Percentiles rank a stretch among this genome's conserved stretches.
These are phyloP conservation scores for Lentinula aciculospora DNA, from an alignment of 768 basidiomycete species.

Conservation along the genomic window DNA sequence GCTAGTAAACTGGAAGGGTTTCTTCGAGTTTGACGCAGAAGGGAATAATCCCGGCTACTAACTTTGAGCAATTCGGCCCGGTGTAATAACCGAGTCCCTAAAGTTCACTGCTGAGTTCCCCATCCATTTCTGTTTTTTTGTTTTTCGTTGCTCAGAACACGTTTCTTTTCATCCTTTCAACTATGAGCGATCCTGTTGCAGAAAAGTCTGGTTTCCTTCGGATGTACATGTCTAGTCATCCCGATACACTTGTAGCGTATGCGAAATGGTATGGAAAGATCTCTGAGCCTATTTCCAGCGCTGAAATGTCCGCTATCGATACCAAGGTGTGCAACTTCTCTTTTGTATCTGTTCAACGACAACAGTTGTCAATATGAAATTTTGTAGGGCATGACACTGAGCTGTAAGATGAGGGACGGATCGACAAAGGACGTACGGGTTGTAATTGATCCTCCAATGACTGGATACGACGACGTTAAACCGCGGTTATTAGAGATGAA, in stretches of 20 bases:
- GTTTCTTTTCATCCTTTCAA: not conserved
- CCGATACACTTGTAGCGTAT: constrained; percentile 81
- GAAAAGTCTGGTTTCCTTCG: constrained; percentile 70
- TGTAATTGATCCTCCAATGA: constrained; percentile 64
- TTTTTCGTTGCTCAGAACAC: too few species aligned
- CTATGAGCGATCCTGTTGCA: constrained; percentile 66
- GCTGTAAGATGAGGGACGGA: constrained; percentile 50
- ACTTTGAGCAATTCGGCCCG: too few species aligned
- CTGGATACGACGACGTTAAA: constrained; percentile 77
- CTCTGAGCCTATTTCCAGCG: constrained; percentile 45
- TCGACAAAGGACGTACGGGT: constrained; percentile 46
- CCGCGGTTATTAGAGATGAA: constrained; percentile 79
- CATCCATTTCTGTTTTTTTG: too few species aligned
- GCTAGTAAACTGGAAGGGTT: too few species aligned
- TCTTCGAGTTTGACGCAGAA: too few species aligned
- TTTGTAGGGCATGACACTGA: constrained; percentile 58
- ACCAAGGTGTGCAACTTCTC: constrained; percentile 42
- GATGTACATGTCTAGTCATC: constrained; percentile 83
- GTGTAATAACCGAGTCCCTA: not conserved
- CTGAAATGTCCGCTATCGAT: constrained; percentile 67
- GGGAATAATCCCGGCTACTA: too few species aligned
- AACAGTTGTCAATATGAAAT: not conserved
- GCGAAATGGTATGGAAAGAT: constrained; percentile 74
- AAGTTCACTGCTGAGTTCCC: too few species aligned
- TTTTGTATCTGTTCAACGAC: not conserved